Conservation (phyloP, 129 eudicot genomes). For the Chrysanthemum seticuspe region DNA sequence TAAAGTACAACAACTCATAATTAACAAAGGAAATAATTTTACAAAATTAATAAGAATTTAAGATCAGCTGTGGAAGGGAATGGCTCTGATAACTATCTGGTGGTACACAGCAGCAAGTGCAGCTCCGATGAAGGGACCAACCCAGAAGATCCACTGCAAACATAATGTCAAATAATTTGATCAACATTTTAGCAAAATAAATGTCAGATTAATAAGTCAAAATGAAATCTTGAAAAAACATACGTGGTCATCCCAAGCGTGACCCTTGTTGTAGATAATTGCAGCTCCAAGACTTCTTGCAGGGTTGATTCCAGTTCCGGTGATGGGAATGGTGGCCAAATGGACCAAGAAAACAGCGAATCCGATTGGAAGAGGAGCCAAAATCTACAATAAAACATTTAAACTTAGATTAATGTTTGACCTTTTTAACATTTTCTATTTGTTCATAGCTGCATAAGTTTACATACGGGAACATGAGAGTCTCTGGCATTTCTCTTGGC, state of each 20-base stretch:
- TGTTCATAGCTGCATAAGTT: neutral
- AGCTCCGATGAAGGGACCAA: constrained; percentile 72
- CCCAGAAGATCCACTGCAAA: constrained; percentile 73
- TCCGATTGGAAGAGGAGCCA: constrained; percentile 75
- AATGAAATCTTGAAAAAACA: constrained; percentile 7
- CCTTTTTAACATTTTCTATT: neutral
- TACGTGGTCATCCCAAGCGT: constrained; percentile 77
- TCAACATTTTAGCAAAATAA: neutral
- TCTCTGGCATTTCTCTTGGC: constrained; percentile 81
- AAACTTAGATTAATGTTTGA: constrained; percentile 5
- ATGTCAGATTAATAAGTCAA: constrained; percentile 10
- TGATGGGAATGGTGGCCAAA: constrained; percentile 74
- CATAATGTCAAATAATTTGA: neutral
- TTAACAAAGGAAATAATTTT: constrained; percentile 7
- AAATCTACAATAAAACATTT: constrained; percentile 39
- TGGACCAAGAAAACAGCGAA: constrained; percentile 73
- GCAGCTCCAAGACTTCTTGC: constrained; percentile 81
- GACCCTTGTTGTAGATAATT: constrained; percentile 58
- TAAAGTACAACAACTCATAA: constrained; percentile 16
- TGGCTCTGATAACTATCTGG: constrained; percentile 57
- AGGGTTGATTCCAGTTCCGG: constrained; percentile 79
- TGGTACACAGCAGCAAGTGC: constrained; percentile 68
- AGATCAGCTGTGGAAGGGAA: constrained; percentile 59
- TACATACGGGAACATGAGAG: constrained; percentile 76
- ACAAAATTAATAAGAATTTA: constrained; percentile 20